Base-by-base conservation (phyloP, 371 early-diverging fungal genomes). In the Furculomyces boomerangus region DNA sequence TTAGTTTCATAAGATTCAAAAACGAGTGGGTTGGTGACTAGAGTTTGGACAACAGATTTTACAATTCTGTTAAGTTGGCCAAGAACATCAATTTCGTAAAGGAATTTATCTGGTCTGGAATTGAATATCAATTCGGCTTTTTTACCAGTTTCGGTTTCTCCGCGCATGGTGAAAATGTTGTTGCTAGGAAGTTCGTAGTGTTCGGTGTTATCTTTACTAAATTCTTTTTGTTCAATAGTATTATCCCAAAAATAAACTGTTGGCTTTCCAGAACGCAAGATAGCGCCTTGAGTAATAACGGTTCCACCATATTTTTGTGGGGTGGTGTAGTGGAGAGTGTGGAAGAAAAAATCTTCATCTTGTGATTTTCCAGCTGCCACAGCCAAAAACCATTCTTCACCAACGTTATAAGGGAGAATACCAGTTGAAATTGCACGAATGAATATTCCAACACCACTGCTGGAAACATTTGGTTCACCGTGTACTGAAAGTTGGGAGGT, bases 11-110 rank as follows among this genome's bases (percentile, higher is more conserved):
- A 73, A 78, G 86, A 92, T 70, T 90, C 88, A 69, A 90, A 96
- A 48, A 89, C 74, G 60, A 81, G 92, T 20, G 96, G 96, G 64
- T 87, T 87, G 40, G 92, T 88, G 40, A 96, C 80, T 60, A 93
- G 81, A 0, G 88, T 79, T 60, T 93, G 89, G 31, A 95, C 84
- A 50, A 91, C 65, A 64, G 86, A 88, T 56, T 87, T 78, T 37
- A 95, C 53, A 46, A 93, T 66, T 70, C 76, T 93, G 26, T 94
- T 93, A 57, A 95, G 76, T 64, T 90, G 86, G 30, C 78, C 71
- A 47, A 95, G 65, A 28, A 93, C 76, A 61, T 96, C 92, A 50
- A 93, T 80, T 60, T 85, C 81, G 45, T 80, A 79, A 51, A 81
- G 62, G 51, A 86, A 70, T 45, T 73, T 71, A 55, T 75, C 67